Evolutionary conservation across 495 filamentous ascomycete genomes (phyloP), one percentile per base, ranked within the genome.

Genomic region (Podospora appendiculata): DNA sequence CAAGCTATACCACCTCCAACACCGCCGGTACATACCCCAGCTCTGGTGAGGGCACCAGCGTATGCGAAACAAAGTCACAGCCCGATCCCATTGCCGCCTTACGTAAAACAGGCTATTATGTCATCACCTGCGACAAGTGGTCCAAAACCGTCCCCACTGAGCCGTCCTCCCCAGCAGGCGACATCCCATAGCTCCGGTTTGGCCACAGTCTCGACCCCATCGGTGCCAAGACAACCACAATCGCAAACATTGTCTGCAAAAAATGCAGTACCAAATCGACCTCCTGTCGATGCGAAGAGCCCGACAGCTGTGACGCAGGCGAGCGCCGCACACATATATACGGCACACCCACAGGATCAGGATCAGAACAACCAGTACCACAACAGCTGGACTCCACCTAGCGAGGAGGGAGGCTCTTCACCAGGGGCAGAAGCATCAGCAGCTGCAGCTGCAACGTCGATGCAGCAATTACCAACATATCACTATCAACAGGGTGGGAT

Each of bases 1-100:
- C 10, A 55, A 10, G n/a, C 49, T 19, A 17, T 48, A 8, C 17
- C 32, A 3, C 25, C 39, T 7, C 6, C 52, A 3, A 49, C 42
- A n/a, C 48, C 40, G 11, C 39, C 48, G 5, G 47, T 46, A 6
- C 53, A 59, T n/a, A 39, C 34, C 25, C 18, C 46, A 8, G 18
- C 41, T 32, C 39, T 46, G 7, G 17, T 47, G 14, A 58, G 51
- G 36, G 13, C 41, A 12, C 44, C 50, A 16, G 9, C 45, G 6
- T 57, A 54, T 19, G 18, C 56, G 4, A 68, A 66, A 55, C 65
- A 68, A 33, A 66, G 61, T 41, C 63, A 63, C 43, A 66, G 65
- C 35, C 65, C 65, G 1, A 66, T 66, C 35, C 65, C 63, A 6
- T 42, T 68, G 45, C 61, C 65, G 9, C 54, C 56, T 1, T 68